A percentile compares a stretch with the other conserved stretches of the same genome.
Evolutionary conservation across 208 protist species (phyloP).

Genomic region (Acanthamoeba healyi): DNA sequence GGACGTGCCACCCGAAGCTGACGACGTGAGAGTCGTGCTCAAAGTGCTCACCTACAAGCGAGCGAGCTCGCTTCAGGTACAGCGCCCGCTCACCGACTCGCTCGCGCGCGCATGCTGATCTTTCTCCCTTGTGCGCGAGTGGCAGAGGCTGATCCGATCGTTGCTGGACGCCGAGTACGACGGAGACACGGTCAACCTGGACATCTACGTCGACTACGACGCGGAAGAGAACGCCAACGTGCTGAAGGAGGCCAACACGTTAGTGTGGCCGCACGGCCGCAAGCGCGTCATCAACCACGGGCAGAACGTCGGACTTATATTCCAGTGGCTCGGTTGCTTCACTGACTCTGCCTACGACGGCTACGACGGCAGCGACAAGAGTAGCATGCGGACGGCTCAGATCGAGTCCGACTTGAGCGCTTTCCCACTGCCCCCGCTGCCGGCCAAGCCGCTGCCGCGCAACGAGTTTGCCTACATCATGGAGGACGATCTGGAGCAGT

Average conservation of each 20-base stretch:
- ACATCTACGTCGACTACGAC: conserved; percentile 55
- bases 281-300: conserved; percentile 34
- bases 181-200: conserved; percentile 35
- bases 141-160: conserved; percentile 5
- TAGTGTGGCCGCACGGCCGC: neutral
- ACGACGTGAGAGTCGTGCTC: neutral
- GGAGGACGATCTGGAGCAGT: conserved; percentile 70
- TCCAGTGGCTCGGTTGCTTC: conserved; percentile 48
- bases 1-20: neutral
- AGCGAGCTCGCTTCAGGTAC: neutral
- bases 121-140: neutral
- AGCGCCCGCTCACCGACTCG: neutral
- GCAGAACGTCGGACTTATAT: neutral
- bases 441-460: neutral
- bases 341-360: neutral
- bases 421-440: neutral
- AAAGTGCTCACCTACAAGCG: conserved; percentile 40
- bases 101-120: neutral
- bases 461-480: conserved; percentile 67
- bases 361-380: neutral
- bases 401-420: neutral
- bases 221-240: neutral
- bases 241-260: neutral
- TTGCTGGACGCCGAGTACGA: neutral
- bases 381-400: neutral